Conservation (phyloP, 768 basidiomycete species). For the Amanita molliuscula region DNA sequence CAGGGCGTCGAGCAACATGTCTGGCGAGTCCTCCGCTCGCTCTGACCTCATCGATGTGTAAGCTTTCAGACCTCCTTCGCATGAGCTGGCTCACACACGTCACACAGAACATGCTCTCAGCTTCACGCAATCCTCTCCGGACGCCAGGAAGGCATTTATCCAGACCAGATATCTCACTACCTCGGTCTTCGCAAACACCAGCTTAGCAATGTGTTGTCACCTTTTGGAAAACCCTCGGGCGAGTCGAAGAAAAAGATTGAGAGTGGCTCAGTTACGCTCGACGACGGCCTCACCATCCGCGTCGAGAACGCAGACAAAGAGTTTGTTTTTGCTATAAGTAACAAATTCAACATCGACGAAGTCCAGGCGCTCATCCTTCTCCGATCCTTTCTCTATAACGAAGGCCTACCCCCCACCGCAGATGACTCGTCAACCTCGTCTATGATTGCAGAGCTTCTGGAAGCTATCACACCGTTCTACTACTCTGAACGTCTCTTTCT, state of each 20-base stretch:
- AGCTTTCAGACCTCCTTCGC: constrained; percentile 12
- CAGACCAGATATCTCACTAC: constrained; percentile 49
- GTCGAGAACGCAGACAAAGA: constrained; percentile 66
- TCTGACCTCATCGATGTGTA: constrained; percentile 69
- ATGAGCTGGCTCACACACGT: not conserved
- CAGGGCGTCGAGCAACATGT: constrained; percentile 23
- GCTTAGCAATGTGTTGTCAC: constrained; percentile 45
- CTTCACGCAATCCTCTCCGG: constrained; percentile 45
- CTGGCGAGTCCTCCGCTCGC: constrained; percentile 42
- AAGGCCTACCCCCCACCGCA: constrained; percentile 48
- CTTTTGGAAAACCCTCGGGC: constrained; percentile 62
- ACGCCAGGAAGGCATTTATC: constrained; percentile 44
- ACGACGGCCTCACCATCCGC: constrained; percentile 49
- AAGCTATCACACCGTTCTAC: constrained; percentile 73
- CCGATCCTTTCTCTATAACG: constrained; percentile 70
- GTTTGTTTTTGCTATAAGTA: constrained; percentile 61
- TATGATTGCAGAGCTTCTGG: constrained; percentile 49
- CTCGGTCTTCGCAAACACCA: constrained; percentile 46
- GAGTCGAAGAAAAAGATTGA: constrained; percentile 60
- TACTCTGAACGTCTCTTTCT: constrained; percentile 69
- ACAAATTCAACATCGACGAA: constrained; percentile 68
- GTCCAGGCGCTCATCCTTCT: constrained; percentile 67
- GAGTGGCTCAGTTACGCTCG: constrained; percentile 56
- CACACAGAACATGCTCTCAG: constrained; percentile 47
- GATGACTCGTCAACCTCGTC: constrained; percentile 29